Base-by-base conservation (phyloP, 2,329 filamentous ascomycete species). In the Clonostachys sp. region DNA sequence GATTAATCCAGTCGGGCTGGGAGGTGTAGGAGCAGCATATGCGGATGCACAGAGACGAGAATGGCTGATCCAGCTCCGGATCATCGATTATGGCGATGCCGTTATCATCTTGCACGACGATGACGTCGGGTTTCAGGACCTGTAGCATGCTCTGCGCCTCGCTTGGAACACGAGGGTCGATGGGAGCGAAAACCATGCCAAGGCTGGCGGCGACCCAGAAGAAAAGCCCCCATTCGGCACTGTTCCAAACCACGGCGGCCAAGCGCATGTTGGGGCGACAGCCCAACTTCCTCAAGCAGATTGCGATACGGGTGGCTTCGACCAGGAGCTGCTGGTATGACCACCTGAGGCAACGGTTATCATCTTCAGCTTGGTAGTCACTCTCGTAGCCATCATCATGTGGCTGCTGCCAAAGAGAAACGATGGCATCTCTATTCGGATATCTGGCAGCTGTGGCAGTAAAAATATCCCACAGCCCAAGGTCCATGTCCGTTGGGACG, bases 151-250 rank as follows among this genome's bases (percentile, higher is more conserved):
- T 38, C 6, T 18, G 47, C 16, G 58, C 44, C 14, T 67, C 60
- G 34, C 48, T 52, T 12, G 53, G 48, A 17, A 49, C 47, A 1
- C 55, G 56, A 12, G 62, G 57, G 42, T 70, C 65, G 14, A 70
- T 48, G 8, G 67, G 66, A 14, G 61, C 57, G 52, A 68, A 68
- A 2, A 53, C 43, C 55, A 66, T 60, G 5, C 55, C 57, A 12
- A 70, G 57, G 49, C 56, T 66, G 18, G 61, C 61, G 2, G 63
- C 55, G 4, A 59, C 57, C 67, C 68, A 70, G 47, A 69, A 63
- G 39, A 63, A 58, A 33, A 70, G 53, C 0, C 51, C 62, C 65
- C 66, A 70, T 60, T 71, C 66, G 5, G 62, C 64, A 42, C 63
- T 65, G 48, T 69, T 70, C 45, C 61, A 55, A 42, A 68, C 53